Conservation (phyloP, 129 eudicot species). For the Scalesia atractyloides region DNA sequence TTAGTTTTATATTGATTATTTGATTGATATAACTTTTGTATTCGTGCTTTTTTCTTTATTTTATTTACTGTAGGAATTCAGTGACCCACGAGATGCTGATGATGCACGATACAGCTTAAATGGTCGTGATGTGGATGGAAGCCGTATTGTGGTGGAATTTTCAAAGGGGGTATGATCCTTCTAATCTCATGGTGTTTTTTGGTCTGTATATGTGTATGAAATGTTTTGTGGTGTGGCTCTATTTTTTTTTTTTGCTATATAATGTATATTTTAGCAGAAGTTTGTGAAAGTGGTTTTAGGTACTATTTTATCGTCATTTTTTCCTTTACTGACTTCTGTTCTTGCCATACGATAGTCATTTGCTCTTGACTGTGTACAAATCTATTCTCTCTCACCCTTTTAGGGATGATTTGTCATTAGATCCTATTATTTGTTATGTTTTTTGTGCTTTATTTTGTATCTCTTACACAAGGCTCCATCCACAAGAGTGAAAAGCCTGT, state of each 20-base stretch:
- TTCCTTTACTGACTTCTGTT: background rate
- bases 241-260: background rate
- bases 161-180: conserved; percentile 63
- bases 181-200: background rate
- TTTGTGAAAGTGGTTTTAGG: background rate
- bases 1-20: background rate
- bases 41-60: background rate
- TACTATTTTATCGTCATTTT: no score
- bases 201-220: background rate
- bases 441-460: no score
- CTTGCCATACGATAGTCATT: background rate
- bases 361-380: background rate
- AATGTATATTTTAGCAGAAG: background rate
- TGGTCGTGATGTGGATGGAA: conserved; percentile 89
- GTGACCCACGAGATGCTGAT: conserved; percentile 91
- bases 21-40: conserved; percentile 30
- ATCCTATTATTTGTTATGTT: no score
- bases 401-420: background rate
- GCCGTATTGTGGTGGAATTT: conserved; percentile 82
- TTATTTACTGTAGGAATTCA: conserved; percentile 58
- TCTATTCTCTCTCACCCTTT: background rate
- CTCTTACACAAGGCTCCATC: no score
- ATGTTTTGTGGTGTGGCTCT: background rate
- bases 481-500: no score
- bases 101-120: conserved; percentile 81